Conservation (phyloP, 306 rosid genomes). For the Fagus crenata region DNA sequence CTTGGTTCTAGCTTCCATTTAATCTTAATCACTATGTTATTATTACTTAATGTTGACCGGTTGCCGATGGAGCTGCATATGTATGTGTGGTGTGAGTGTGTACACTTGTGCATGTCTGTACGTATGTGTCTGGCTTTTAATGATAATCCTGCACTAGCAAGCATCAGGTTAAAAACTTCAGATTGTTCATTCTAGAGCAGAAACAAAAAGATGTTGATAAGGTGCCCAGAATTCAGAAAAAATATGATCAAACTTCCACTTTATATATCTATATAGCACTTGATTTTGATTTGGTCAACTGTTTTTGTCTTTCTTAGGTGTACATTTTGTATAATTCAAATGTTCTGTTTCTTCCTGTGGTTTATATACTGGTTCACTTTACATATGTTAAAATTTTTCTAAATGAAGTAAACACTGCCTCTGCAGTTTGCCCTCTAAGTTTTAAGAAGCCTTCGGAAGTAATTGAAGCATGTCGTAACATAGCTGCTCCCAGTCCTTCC, state of each 20-base stretch:
- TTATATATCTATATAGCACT: not conserved
- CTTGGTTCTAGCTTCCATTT: not conserved
- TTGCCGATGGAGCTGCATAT: not conserved
- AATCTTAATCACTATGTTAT: not conserved
- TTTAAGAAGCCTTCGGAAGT: slow-evolving; percentile 83
- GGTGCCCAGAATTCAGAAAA: not conserved
- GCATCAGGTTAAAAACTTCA: not conserved
- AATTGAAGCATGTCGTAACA: slow-evolving; percentile 70
- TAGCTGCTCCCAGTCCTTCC: slow-evolving; percentile 87
- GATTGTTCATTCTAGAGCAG: not conserved
- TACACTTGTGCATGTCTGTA: too few relatives aligned
- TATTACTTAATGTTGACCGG: not conserved
- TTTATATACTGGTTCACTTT: not conserved
- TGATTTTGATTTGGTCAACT: not conserved
- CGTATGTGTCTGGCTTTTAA: not conserved
- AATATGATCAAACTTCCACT: not conserved
- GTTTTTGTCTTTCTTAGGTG: not conserved
- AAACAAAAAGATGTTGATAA: not conserved
- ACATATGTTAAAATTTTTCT: not conserved
- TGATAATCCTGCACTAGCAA: not conserved
- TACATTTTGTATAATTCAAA: not conserved
- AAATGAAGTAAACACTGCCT: slow-evolving; percentile 32
- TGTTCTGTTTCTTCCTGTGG: not conserved
- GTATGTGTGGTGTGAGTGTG: not conserved
- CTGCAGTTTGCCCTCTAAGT: slow-evolving; percentile 88